These are phyloP conservation scores for Clavispora vitiphila DNA, from an alignment of 805 yeast species.

Conservation along the genomic window DNA sequence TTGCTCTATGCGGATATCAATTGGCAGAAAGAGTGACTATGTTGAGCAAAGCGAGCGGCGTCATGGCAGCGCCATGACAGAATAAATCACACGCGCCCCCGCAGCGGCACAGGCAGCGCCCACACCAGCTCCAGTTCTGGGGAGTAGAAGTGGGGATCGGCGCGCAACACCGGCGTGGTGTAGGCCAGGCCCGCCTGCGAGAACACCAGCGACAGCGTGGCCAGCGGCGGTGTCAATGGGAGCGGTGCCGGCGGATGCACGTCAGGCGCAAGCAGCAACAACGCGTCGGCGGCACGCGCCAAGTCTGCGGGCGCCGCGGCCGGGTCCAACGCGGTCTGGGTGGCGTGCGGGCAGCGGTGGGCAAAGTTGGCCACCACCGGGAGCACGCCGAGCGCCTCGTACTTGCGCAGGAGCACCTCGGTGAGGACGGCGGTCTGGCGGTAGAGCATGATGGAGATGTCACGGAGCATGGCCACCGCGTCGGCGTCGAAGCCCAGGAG, in stretches of 20 bases:
- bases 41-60: neutral
- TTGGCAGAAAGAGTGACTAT: neutral
- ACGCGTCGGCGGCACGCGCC: constrained; percentile 11
- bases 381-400: constrained; percentile 49
- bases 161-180: constrained; percentile 13
- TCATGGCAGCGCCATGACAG: too few species aligned
- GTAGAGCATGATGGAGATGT: constrained; percentile 39
- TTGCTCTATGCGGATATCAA: neutral
- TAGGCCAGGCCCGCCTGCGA: constrained; percentile 19
- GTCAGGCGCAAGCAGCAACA: constrained; percentile 8
- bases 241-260: constrained; percentile 1
- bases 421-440: constrained; percentile 42
- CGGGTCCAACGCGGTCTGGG: constrained; percentile 10
- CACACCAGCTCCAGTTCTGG: constrained; percentile 10
- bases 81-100: neutral
- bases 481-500: constrained; percentile 43
- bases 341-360: constrained; percentile 10
- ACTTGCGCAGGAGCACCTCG: constrained; percentile 49
- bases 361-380: constrained; percentile 36
- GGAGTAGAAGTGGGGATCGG: constrained; percentile 6
- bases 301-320: constrained; percentile 9
- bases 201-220: constrained; percentile 36
- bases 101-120: constrained; percentile 14
- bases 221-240: constrained; percentile 40
- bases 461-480: constrained; percentile 32